Base-by-base conservation (phyloP, 2,329 filamentous ascomycete species). In the Ceratocystis eucalypticola region DNA sequence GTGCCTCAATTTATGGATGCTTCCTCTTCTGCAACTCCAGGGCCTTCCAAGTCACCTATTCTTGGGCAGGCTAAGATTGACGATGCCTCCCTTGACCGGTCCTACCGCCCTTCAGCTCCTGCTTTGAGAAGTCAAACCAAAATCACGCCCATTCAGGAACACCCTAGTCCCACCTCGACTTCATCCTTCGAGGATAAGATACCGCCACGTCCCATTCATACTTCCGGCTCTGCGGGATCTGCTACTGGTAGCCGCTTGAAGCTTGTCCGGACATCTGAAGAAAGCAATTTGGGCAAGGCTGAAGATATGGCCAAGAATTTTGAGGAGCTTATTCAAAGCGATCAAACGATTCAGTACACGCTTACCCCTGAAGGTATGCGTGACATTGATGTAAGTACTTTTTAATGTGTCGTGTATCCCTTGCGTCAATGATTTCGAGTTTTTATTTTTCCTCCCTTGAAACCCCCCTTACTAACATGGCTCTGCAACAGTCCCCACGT, bases 271-370 rank as follows among this genome's bases (percentile, higher is more conserved):
- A 81, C 78, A 3, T 86, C 84, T 0, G 84, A 87, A 69, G 84
- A 87, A 17, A 81, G 78, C 70, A 74, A 72, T 44, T 75, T 75
- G 28, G 72, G 73, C 20, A 78, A 76, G 5, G 76, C 78, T 5
- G 82, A 84, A 59, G 83, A 86, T 67, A 83, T 87, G 62, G 82
- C 84, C 8, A 84, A 82, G 61, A 85, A 88, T 70, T 87, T 94
- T 71, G 89, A 94, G 72, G 82, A 91, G 70, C 79, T 93, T 63
- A 92, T 94, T 69, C 84, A 89, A 66, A 91, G 89, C 74, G 87
- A 91, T 71, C 84, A 91, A 72, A 93, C 89, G 1, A 86, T 93
- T 55, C 89, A 89, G 71, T 93, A 88, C 73, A 93, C 89, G 1
- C 79, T 93, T 33, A 94, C 89, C 0, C 89, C 89, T 0, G 85